These are phyloP conservation scores for Cyclotella kingstonii DNA, from an alignment of 108 stramenopile species.

Conservation along the genomic window DNA sequence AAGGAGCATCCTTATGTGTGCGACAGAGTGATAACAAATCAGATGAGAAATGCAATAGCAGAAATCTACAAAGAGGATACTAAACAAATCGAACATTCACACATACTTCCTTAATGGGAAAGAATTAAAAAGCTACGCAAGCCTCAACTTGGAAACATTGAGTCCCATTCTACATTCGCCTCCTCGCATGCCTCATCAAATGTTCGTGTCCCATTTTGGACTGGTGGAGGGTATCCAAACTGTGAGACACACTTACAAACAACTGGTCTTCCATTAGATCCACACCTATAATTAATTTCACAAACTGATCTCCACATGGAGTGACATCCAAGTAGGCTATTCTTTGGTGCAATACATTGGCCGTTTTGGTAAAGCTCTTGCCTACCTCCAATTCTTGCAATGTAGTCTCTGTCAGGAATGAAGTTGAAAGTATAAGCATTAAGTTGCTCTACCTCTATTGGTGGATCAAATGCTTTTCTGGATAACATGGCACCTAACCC, in stretches of 20 bases:
- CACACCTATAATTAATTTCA: slow-evolving; percentile 47
- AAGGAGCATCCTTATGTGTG: too few relatives aligned
- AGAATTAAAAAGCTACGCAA: too few relatives aligned
- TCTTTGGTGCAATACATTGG: slow-evolving; percentile 41
- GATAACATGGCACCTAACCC: slow-evolving; percentile 70
- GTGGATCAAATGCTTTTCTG: slow-evolving; percentile 62
- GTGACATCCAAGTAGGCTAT: slow-evolving; percentile 49
- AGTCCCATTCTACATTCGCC: slow-evolving; percentile 26
- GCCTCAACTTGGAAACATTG: slow-evolving; percentile 16
- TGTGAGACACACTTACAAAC: slow-evolving; percentile 28
- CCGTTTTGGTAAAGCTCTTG: slow-evolving; percentile 34
- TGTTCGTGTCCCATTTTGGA: slow-evolving; percentile 30
- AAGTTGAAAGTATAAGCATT: slow-evolving; percentile 75
- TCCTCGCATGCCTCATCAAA: slow-evolving; percentile 36
- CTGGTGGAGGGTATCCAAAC: slow-evolving; percentile 48
- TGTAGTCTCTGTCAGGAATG: slow-evolving; percentile 73
- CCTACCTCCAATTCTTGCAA: slow-evolving; percentile 69
- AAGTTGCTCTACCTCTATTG: slow-evolving; percentile 48
- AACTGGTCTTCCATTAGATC: slow-evolving; percentile 33
- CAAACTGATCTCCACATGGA: slow-evolving; percentile 49
- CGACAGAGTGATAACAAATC: too few relatives aligned
- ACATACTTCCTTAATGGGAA: too few relatives aligned
- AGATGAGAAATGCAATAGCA: too few relatives aligned
- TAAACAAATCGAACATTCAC: too few relatives aligned
- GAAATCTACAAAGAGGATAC: too few relatives aligned